Base-by-base conservation (phyloP, 441 rosid genomes). In the Populus hybrid region DNA sequence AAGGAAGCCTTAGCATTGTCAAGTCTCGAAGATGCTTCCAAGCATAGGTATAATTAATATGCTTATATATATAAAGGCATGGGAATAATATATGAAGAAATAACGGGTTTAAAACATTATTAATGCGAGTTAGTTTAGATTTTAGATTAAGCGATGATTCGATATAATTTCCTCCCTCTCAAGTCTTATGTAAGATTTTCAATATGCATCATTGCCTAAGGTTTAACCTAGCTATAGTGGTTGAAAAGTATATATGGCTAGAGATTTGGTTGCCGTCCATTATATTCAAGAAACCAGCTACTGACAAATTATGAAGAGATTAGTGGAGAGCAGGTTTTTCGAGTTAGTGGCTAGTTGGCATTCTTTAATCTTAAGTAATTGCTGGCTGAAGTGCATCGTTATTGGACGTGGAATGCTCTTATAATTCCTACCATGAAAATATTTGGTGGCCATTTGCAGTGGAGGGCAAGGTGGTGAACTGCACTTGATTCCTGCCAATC, bases 201-300 rank as follows among this genome's bases (percentile, higher is more conserved):
- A 53, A 53, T 18, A 53, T 16, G 57, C 61, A 53, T 53, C 61
- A 53, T 53, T 53, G 61, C 61, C 61, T 53, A 53, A 53, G n/a
- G 61, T 2, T 53, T 53, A 53, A 53, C 61, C 61, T 53, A 53
- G 61, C n/a, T 14, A 0, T 26, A 24, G 34, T 26, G 7, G 64
- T 72, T 26, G 66, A 63, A 63, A 73, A 53, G 76, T 63, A 50
- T 59, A 63, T 21, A 21, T 14, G 23, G 69, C 69, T 36, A 36
- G 16, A 73, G 68, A 23, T 24, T 63, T 63, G 67, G 23, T 63
- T 73, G 74, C 50, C 50, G 53, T 59, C 63, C 63, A 23, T 42
- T 1, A 19, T 73, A 38, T 16, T 24, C 66, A 16, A 26, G 35
- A 5, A 7, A 24, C 32, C 1, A 42, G 57, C 19, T 46, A 50